phyloP scores from a whole-genome alignment of 106 monocot species.

The Triglochin maritima region DNA sequence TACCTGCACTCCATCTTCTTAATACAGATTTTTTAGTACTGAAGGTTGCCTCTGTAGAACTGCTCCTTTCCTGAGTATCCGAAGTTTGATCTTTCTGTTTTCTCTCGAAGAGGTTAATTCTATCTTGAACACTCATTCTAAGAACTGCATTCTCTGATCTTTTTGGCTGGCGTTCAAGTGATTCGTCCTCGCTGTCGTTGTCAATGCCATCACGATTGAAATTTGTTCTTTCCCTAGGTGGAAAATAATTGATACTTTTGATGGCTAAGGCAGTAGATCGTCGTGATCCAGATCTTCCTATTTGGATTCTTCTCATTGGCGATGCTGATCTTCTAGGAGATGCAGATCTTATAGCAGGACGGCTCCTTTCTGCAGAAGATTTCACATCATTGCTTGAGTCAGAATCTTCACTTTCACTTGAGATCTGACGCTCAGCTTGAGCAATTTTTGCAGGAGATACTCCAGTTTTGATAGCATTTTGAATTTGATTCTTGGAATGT shows the following conservation, averaged over 20 bases:
- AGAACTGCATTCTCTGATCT: conserved; percentile 56
- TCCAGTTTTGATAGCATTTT: conserved; percentile 11
- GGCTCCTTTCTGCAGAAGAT: conserved; percentile 61
- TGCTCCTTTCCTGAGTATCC: conserved; percentile 33
- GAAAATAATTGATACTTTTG: conserved; percentile 73
- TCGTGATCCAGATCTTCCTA: conserved; percentile 83
- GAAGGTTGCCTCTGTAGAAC: conserved; percentile 23
- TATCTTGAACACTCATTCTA: conserved; percentile 97
- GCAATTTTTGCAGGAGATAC: conserved; percentile 80
- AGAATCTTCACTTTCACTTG: conserved; percentile 60
- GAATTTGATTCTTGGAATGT: conserved; percentile 2
- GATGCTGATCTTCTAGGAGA: conserved; percentile 93
- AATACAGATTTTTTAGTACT: conserved; percentile 65
- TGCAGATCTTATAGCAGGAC: conserved; percentile 53
- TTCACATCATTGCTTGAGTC: conserved; percentile 42
- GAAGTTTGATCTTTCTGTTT: conserved; percentile 65
- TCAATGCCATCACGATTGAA: conserved; percentile 37
- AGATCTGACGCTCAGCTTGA: conserved; percentile 68
- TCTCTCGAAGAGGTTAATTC: conserved; percentile 88
- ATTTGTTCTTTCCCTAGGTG: conserved; percentile 49
- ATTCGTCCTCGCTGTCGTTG: conserved; percentile 36
- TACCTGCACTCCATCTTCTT: conserved; percentile 94
- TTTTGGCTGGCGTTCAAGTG: conserved; percentile 31
- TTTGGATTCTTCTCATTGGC: conserved; percentile 87
- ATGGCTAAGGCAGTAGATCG: conserved; percentile 68